Conservation (phyloP, 2,329 filamentous ascomycete genomes). For the Elsinoe ampelina region DNA sequence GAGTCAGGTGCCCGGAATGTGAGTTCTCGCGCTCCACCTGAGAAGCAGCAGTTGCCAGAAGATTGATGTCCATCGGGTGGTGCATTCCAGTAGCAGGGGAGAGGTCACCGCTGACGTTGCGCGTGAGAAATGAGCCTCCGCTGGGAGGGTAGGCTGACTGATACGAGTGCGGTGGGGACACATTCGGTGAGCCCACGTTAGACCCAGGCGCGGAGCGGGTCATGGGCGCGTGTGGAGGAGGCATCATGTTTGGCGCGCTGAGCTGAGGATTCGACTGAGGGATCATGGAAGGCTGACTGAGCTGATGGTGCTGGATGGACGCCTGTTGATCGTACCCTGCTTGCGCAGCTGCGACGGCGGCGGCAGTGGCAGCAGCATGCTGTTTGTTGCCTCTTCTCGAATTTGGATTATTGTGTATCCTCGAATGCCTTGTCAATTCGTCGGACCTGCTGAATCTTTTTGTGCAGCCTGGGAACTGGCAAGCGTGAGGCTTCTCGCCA, state of each 20-base stretch:
- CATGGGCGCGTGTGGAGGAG: slow-evolving; percentile 65
- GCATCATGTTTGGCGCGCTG: slow-evolving; percentile 53
- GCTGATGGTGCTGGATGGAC: slow-evolving; percentile 34
- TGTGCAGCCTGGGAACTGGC: slow-evolving; percentile 88
- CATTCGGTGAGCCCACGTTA: slow-evolving; percentile 82
- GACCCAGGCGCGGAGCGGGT: slow-evolving; percentile 84
- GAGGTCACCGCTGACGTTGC: slow-evolving; percentile 41
- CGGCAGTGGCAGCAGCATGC: slow-evolving; percentile 50
- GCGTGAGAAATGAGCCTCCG: slow-evolving; percentile 48
- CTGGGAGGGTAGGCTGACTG: slow-evolving; percentile 48
- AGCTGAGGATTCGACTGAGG: slow-evolving; percentile 45
- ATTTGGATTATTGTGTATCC: slow-evolving; percentile 99
- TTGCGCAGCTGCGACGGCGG: slow-evolving; percentile 44
- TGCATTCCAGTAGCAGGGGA: slow-evolving; percentile 39
- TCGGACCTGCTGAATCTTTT: slow-evolving; percentile 96
- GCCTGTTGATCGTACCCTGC: slow-evolving; percentile 34
- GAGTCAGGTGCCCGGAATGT: slow-evolving; percentile 30
- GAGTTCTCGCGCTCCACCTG: slow-evolving; percentile 56
- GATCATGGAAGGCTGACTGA: slow-evolving; percentile 73
- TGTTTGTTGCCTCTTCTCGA: slow-evolving; percentile 87
- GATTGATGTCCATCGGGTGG: slow-evolving; percentile 52
- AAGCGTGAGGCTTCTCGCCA: slow-evolving; percentile 95
- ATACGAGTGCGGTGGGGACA: slow-evolving; percentile 88
- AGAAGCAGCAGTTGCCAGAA: slow-evolving; percentile 60
- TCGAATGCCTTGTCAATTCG: slow-evolving; percentile 89